These are phyloP conservation scores for Areca catechu DNA, from an alignment of 176 grass and related monocot species.

Conservation along the genomic window DNA sequence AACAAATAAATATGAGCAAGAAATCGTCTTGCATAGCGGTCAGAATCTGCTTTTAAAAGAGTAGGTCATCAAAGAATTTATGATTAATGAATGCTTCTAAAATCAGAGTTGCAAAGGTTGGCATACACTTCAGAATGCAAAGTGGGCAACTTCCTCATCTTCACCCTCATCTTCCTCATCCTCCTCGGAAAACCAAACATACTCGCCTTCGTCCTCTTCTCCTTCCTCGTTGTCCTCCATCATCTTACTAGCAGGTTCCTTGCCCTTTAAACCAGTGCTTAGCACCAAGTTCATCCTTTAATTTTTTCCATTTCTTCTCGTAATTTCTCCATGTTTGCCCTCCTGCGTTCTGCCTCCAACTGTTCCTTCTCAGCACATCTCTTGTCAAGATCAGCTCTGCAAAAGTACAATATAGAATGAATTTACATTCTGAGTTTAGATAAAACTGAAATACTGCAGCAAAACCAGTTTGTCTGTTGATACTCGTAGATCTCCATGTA, in stretches of 20 bases:
- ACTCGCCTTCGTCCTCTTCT: conserved; percentile 38
- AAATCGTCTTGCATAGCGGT: too few relatives aligned
- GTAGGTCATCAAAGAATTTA: too few relatives aligned
- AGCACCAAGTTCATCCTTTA: conserved; percentile 78
- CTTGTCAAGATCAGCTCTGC: conserved; percentile 90
- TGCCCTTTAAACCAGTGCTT: conserved; percentile 82
- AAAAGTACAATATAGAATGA: neutral
- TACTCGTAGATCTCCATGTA: conserved; percentile 96
- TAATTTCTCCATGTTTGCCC: conserved; percentile 74
- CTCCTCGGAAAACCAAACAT: conserved; percentile 46
- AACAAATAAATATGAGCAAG: too few relatives aligned
- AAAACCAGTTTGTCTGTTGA: neutral
- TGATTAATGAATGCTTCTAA: too few relatives aligned
- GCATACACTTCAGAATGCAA: conserved; percentile 51
- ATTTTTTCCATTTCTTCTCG: conserved; percentile 82
- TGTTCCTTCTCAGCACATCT: conserved; percentile 81
- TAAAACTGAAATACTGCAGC: too few relatives aligned
- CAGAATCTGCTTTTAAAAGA: too few relatives aligned
- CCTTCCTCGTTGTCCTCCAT: conserved; percentile 47
- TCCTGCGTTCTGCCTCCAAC: conserved; percentile 61
- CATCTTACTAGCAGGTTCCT: conserved; percentile 29
- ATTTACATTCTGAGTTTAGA: neutral
- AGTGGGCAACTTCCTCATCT: conserved; percentile 64
- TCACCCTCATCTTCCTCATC: conserved; percentile 80
- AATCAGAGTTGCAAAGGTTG: neutral